Evolutionary conservation across 177 flowering plant genomes (phyloP), one percentile per base, ranked within the genome.

Genomic region (Tripterygium wilfordii): DNA sequence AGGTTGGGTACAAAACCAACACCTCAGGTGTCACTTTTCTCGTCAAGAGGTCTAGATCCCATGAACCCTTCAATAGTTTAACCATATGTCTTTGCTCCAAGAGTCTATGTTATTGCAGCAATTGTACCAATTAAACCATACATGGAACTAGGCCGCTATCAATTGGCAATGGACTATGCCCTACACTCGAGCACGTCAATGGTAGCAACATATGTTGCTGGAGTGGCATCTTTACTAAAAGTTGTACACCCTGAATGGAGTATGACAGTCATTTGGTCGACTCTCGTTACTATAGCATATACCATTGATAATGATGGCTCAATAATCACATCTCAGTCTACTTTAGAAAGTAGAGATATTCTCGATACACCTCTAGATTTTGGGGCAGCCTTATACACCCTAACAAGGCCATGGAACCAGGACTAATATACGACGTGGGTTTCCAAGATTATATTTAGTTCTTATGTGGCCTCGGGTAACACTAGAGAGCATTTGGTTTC

Each of bases 301-400:
- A 19, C 24, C 17, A 6, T 54, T 2, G 67, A 64, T 43, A 51
- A 61, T 45, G 35, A 48, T 5, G 15, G 29, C 27, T 15, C 36
- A n/a, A 28, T 22, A 10, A 20, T 67, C 8, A 49, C 5, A 30
- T n/a, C n/a, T n/a, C n/a, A n/a, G n/a, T n/a, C n/a, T n/a, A n/a
- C n/a, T n/a, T n/a, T n/a, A n/a, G n/a, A n/a, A n/a, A n/a, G n/a
- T n/a, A n/a, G n/a, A n/a, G n/a, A n/a, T n/a, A n/a, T n/a, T n/a
- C n/a, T n/a, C n/a, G n/a, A n/a, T n/a, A 61, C 62, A 2, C 62
- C 68, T 9, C 42, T 71, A 16, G 68, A 48, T 8, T 62, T 54
- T 18, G 75, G 72, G 3, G 63, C 68, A 1, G 72, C 14, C 68
- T 61, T 40, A 42, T 69, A 2, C 40, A 69, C 23, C 69, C 67